Evolutionary conservation across 352 stramenopile genomes (phyloP).

Genomic region (Phytopythium ostracodes): DNA sequence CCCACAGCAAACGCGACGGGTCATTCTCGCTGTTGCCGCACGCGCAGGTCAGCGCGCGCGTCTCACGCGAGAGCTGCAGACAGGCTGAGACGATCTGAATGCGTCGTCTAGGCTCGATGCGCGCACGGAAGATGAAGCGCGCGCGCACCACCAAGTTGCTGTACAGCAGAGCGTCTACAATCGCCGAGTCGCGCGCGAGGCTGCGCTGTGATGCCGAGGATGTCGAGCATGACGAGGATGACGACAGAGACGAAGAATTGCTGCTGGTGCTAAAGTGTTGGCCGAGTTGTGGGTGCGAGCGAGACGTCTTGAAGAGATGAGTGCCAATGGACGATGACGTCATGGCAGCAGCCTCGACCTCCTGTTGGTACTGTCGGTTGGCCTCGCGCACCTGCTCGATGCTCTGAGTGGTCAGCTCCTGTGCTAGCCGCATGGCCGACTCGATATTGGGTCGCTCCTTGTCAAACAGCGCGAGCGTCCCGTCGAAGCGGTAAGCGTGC

Average conservation of each 20-base stretch:
- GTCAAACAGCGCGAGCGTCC: slow-evolving; percentile 66
- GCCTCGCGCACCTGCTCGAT: slow-evolving; percentile 66
- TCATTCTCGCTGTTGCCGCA: slow-evolving; percentile 78
- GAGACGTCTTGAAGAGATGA: slow-evolving; percentile 7
- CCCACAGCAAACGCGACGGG: slow-evolving; percentile 52
- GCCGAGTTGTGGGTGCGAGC: slow-evolving; percentile 9
- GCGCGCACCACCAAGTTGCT: slow-evolving; percentile 75
- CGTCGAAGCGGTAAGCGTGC: slow-evolving; percentile 73
- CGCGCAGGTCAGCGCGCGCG: slow-evolving; percentile 59
- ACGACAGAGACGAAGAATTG: slow-evolving; percentile 7
- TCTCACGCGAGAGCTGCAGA: slow-evolving; percentile 67
- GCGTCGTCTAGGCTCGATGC: slow-evolving; percentile 62
- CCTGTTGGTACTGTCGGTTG: slow-evolving; percentile 33
- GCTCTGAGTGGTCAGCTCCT: slow-evolving; percentile 69
- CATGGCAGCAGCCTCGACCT: slow-evolving; percentile 15
- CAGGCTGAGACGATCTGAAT: slow-evolving; percentile 67
- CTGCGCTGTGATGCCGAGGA: slow-evolving; percentile 4
- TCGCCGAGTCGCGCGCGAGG: slow-evolving; percentile 38
- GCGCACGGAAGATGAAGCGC: slow-evolving; percentile 77
- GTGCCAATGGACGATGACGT: not conserved
- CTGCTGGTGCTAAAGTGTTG: slow-evolving; percentile 5
- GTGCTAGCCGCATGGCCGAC: slow-evolving; percentile 68
- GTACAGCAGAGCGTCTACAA: slow-evolving; percentile 76
- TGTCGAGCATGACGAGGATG: slow-evolving; percentile 6
- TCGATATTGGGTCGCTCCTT: slow-evolving; percentile 82